Evolutionary conservation across 2,329 filamentous ascomycete genomes (phyloP).

Genomic region (Pseudogymnoascus sp.): DNA sequence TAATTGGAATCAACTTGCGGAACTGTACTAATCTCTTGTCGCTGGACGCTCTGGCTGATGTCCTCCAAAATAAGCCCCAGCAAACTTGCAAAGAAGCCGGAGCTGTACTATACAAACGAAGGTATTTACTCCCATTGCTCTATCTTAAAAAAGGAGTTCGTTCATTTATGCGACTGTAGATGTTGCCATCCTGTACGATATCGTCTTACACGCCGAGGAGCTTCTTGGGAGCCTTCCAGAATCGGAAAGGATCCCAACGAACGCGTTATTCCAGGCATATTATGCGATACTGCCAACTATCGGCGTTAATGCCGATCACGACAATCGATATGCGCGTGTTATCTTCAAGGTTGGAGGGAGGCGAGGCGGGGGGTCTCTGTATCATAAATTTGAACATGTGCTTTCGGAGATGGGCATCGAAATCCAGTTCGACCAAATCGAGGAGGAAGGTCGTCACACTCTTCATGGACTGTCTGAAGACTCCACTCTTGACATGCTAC

Average conservation of each 20-base stretch:
- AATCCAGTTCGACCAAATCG: conserved; percentile 51
- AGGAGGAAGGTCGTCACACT: conserved; percentile 16
- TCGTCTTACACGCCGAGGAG: conserved; percentile 64
- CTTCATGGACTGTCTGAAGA: background rate
- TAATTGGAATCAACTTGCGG: conserved; percentile 2
- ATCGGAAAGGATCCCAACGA: conserved; percentile 59
- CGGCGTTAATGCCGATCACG: conserved; percentile 63
- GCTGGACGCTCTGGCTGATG: conserved; percentile 7
- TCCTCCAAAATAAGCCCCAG: conserved; percentile 1
- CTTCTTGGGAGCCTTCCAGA: conserved; percentile 50
- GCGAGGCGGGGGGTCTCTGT: conserved; percentile 48
- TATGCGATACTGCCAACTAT: conserved; percentile 65
- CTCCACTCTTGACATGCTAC: background rate
- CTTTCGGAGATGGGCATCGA: conserved; percentile 64
- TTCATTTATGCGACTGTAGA: conserved; percentile 41
- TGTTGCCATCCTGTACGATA: conserved; percentile 68
- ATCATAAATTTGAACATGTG: conserved; percentile 62
- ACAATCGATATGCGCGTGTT: conserved; percentile 68
- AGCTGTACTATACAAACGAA: conserved; percentile 52
- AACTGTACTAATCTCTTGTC: conserved; percentile 3
- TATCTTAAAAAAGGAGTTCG: background rate
- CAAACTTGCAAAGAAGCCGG: conserved; percentile 19
- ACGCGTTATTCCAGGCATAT: conserved; percentile 75
- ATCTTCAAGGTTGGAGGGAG: conserved; percentile 70
- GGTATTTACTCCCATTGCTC: conserved; percentile 35